phyloP scores from a whole-genome alignment of 345 rosid genomes.

The Corchorus olitorius region DNA sequence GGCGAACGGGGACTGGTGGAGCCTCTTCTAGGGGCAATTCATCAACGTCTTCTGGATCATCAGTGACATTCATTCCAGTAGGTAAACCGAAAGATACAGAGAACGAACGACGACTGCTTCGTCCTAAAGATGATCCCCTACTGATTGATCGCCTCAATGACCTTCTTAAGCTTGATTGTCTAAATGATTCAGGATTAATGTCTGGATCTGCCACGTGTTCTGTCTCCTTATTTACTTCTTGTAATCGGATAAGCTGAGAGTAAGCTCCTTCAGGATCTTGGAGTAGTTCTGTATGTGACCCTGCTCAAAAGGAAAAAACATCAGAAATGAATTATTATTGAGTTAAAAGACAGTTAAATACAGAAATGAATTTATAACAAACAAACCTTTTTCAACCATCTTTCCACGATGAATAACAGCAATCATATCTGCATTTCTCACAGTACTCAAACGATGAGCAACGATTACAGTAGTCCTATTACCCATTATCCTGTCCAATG shows the following conservation, averaged over 20 bases:
- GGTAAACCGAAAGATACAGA: constrained; percentile 59
- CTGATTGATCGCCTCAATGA: constrained; percentile 51
- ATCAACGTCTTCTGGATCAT: constrained; percentile 34
- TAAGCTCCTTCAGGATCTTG: constrained; percentile 82
- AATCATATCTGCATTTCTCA: constrained; percentile 68
- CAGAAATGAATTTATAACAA: constrained; percentile 24
- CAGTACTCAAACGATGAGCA: constrained; percentile 84
- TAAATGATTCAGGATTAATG: constrained; percentile 30
- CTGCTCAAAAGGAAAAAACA: constrained; percentile 31
- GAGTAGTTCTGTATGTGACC: constrained; percentile 68
- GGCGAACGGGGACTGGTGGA: constrained; percentile 49
- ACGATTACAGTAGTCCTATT: constrained; percentile 75
- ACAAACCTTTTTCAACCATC: constrained; percentile 71
- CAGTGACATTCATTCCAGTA: constrained; percentile 40
- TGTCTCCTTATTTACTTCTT: constrained; percentile 56
- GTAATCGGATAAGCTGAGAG: constrained; percentile 75
- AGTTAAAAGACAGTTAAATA: neutral
- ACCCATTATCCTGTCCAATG: constrained; percentile 78
- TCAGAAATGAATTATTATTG: neutral
- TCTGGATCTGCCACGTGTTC: constrained; percentile 44
- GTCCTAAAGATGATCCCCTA: constrained; percentile 62
- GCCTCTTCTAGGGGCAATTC: constrained; percentile 26
- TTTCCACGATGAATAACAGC: constrained; percentile 82
- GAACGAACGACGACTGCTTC: constrained; percentile 61
- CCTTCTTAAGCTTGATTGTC: constrained; percentile 45